A percentile compares a stretch with the other conserved stretches of the same genome.
phyloP scores from a whole-genome alignment of 805 yeast genomes.

The Saccharomycopsis sp. region DNA sequence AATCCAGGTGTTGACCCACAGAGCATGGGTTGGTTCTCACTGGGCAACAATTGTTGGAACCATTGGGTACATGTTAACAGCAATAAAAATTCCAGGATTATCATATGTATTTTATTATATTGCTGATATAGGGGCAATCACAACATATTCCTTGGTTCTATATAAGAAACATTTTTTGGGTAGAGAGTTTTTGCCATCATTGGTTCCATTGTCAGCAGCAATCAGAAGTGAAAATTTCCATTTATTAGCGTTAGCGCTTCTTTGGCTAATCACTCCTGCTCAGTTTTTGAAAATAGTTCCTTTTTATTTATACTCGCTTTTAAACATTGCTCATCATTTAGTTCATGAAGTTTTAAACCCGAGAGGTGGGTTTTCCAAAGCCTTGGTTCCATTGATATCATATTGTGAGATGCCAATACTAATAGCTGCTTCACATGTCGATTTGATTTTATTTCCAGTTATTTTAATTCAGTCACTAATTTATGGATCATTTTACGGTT shows the following conservation, averaged over 20 bases:
- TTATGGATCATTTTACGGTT: slow-evolving; percentile 16
- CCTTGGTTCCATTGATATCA: slow-evolving; percentile 43
- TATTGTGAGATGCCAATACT: slow-evolving; percentile 61
- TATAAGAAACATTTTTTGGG: slow-evolving; percentile 8
- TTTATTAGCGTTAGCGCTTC: slow-evolving; percentile 13
- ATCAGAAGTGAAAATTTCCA: slow-evolving; percentile 22
- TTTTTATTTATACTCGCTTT: slow-evolving; percentile 18
- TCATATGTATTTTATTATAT: slow-evolving; percentile 10
- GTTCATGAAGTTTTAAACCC: slow-evolving; percentile 10
- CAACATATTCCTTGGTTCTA: slow-evolving; percentile 12
- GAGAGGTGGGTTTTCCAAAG: slow-evolving; percentile 45
- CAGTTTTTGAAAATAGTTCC: slow-evolving; percentile 20
- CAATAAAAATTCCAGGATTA: slow-evolving; percentile 9
- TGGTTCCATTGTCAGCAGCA: slow-evolving; percentile 19
- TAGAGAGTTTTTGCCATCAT: slow-evolving; percentile 6
- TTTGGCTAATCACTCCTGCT: slow-evolving; percentile 19
- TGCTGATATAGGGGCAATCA: slow-evolving; percentile 15
- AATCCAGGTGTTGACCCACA: slow-evolving; percentile 3
- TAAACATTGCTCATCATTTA: slow-evolving; percentile 16
- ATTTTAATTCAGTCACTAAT: slow-evolving; percentile 17
- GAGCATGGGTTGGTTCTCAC: slow-evolving; percentile 13
- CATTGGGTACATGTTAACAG: slow-evolving; percentile 10
- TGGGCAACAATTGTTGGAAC: slow-evolving; percentile 11
- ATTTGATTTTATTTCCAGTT: slow-evolving; percentile 21
- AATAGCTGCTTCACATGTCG: slow-evolving; percentile 66